Percentiles rank a stretch among this genome's conserved stretches.
Evolutionary conservation across 306 rosid genomes (phyloP).

Genomic region (Elaeagnus macrophylla): DNA sequence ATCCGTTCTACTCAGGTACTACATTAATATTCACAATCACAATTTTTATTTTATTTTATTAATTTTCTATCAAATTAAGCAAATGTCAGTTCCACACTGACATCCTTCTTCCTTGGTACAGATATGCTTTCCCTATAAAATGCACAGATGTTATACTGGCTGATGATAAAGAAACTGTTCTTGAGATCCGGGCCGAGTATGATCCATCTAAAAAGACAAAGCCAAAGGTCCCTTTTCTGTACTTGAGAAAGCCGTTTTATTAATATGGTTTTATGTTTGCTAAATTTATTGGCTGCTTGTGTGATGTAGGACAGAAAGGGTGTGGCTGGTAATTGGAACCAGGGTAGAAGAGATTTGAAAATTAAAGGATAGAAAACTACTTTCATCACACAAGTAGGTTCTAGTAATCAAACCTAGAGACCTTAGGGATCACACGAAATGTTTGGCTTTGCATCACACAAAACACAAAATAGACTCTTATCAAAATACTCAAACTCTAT

Average conservation of each 20-base stretch:
- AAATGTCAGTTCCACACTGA: constrained; percentile 7
- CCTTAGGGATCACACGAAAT: too few species aligned
- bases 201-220: constrained; percentile 85
- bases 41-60: constrained; percentile 8
- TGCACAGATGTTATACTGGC: constrained; percentile 81
- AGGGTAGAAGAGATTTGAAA: too few species aligned
- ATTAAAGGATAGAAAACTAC: too few species aligned
- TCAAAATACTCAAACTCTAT: too few species aligned
- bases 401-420: too few species aligned
- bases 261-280: constrained; percentile 10
- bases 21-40: constrained; percentile 7
- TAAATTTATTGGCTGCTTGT: background rate
- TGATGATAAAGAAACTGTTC: constrained; percentile 71
- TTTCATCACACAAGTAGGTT: too few species aligned
- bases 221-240: constrained; percentile 62
- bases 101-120: constrained; percentile 23
- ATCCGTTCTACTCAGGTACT: constrained; percentile 83
- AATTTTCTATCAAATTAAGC: constrained; percentile 3
- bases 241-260: constrained; percentile 4
- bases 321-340: too few species aligned
- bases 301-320: too few species aligned
- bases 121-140: constrained; percentile 91
- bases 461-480: too few species aligned
- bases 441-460: too few species aligned
- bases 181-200: constrained; percentile 83